These are phyloP conservation scores for Cucumis melo DNA, from an alignment of 306 rosid genomes.

Conservation along the genomic window DNA sequence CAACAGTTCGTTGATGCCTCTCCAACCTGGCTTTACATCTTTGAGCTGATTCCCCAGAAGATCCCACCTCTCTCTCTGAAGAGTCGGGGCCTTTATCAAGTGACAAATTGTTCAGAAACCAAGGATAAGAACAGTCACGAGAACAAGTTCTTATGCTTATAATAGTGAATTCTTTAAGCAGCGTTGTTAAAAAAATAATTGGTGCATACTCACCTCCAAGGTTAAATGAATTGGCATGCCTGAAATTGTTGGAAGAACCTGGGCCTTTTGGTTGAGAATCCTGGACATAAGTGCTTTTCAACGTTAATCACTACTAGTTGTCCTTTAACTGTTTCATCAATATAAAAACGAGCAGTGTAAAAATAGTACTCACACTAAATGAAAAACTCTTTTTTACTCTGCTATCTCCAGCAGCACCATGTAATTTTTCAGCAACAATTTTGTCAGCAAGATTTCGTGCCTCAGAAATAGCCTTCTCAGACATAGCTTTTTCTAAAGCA, in stretches of 20 bases:
- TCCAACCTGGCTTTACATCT: conserved; percentile 73
- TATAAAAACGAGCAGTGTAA: neutral
- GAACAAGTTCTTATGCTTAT: neutral
- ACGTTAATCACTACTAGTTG: neutral
- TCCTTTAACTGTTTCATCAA: neutral
- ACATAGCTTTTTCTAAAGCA: conserved; percentile 74
- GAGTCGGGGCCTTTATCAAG: conserved; percentile 25
- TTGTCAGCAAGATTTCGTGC: conserved; percentile 51
- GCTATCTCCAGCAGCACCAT: conserved; percentile 31
- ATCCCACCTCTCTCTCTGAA: conserved; percentile 37
- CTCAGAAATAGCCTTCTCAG: conserved; percentile 54
- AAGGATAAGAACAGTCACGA: neutral
- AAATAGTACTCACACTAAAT: conserved; percentile 14
- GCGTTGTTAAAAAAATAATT: neutral
- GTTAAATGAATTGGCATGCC: conserved; percentile 45
- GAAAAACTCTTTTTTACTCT: conserved; percentile 26
- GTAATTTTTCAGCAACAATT: conserved; percentile 23
- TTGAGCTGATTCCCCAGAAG: conserved; percentile 47
- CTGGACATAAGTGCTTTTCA: conserved; percentile 12
- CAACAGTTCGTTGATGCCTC: conserved; percentile 70
- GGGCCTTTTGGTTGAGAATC: conserved; percentile 26
- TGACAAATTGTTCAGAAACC: conserved; percentile 2
- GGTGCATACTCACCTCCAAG: conserved; percentile 36
- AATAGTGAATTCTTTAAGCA: neutral
- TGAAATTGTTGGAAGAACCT: conserved; percentile 21